These are phyloP conservation scores for Exidia glandulosa DNA, from an alignment of 768 basidiomycete species.

Conservation along the genomic window DNA sequence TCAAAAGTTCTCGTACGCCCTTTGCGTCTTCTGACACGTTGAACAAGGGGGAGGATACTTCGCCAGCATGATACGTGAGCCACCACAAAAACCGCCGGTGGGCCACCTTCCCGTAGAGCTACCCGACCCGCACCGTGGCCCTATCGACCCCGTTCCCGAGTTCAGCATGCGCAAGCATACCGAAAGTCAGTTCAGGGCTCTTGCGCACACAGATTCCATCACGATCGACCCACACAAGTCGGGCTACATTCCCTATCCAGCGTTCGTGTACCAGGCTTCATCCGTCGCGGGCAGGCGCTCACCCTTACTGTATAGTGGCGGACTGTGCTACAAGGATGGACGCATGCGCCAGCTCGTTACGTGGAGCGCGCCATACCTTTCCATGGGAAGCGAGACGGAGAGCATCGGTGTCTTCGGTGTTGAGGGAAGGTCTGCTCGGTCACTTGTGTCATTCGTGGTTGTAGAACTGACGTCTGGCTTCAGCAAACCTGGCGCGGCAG, in stretches of 20 bases:
- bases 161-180: slow-evolving; percentile 20
- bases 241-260: slow-evolving; percentile 34
- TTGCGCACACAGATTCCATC: slow-evolving; percentile 26
- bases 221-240: slow-evolving; percentile 34
- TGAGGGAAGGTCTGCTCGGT: slow-evolving; percentile 32
- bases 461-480: neutral
- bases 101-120: neutral
- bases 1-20: neutral
- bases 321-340: slow-evolving; percentile 29
- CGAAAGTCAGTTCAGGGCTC: slow-evolving; percentile 16
- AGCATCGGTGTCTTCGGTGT: slow-evolving; percentile 36
- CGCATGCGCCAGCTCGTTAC: slow-evolving; percentile 27
- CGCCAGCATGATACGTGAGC: neutral
- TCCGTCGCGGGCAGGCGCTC: no score
- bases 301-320: no score
- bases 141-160: slow-evolving; percentile 15
- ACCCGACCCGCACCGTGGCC: neutral
- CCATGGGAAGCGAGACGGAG: slow-evolving; percentile 17
- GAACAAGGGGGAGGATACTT: neutral
- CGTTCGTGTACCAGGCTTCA: no score
- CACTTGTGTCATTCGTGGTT: neutral
- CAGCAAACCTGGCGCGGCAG: slow-evolving; percentile 38
- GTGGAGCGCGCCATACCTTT: slow-evolving; percentile 24
- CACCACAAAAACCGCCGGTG: neutral
- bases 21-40: neutral